Evolutionary conservation across 495 filamentous ascomycete species (phyloP).

Genomic region (Paragyromitra xinjiangensis): DNA sequence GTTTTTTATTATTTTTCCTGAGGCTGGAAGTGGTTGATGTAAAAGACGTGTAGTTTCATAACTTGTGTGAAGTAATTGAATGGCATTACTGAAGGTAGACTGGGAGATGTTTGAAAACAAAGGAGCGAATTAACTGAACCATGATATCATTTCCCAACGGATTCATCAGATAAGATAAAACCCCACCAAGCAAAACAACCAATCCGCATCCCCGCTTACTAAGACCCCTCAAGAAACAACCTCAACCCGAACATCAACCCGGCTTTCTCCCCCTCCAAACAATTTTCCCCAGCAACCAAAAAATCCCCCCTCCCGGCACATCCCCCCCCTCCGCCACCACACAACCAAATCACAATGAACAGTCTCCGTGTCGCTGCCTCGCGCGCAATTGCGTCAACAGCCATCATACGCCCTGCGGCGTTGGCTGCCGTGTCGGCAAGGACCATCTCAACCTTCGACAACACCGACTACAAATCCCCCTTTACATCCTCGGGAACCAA

Average conservation of each 20-base stretch:
- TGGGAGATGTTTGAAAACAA: background rate
- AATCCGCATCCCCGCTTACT: slow-evolving; percentile 39
- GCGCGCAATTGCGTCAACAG: slow-evolving; percentile 45
- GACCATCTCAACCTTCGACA: slow-evolving; percentile 42
- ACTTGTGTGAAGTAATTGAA: slow-evolving; percentile 6
- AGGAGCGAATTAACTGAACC: background rate
- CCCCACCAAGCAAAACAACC: background rate
- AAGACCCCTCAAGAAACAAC: slow-evolving; percentile 34
- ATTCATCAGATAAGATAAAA: slow-evolving; percentile 43
- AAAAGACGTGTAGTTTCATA: background rate
- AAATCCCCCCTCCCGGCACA: slow-evolving; percentile 11
- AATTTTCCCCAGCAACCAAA: slow-evolving; percentile 32
- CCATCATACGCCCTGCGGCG: slow-evolving; percentile 50
- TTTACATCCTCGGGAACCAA: slow-evolving; percentile 52
- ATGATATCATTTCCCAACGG: background rate
- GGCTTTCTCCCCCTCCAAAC: slow-evolving; percentile 50
- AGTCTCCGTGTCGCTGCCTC: slow-evolving; percentile 51
- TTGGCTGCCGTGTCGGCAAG: slow-evolving; percentile 36
- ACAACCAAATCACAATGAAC: slow-evolving; percentile 46
- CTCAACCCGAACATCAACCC: slow-evolving; percentile 37
- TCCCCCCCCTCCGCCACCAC: background rate
- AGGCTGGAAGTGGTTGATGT: background rate
- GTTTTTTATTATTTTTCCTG: slow-evolving; percentile 11
- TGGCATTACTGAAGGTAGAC: background rate
- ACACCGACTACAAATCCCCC: slow-evolving; percentile 54